Percentiles rank a stretch among this genome's conserved stretches.
Conservation (phyloP, 2,329 filamentous ascomycete species). For the Diaporthe humulicola region DNA sequence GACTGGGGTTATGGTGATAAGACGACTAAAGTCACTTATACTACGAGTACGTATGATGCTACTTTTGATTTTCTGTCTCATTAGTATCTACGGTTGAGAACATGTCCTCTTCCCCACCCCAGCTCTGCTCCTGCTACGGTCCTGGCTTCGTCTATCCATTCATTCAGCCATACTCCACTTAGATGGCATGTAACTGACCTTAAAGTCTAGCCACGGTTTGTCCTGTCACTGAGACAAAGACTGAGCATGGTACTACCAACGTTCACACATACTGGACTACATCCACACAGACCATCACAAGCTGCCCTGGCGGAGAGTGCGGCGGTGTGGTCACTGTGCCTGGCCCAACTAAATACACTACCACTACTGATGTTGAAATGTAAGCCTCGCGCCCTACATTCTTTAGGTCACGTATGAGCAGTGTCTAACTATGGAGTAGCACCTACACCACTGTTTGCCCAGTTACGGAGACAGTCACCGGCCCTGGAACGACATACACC, state of each 20-base stretch:
- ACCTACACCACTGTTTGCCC: slow-evolving; percentile 56
- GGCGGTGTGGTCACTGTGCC: slow-evolving; percentile 53
- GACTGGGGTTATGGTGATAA: slow-evolving; percentile 37
- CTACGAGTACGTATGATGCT: slow-evolving; percentile 34
- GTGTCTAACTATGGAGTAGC: slow-evolving; percentile 39
- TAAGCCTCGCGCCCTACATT: not conserved
- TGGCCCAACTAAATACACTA: slow-evolving; percentile 49
- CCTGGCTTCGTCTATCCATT: not conserved
- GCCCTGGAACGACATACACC: slow-evolving; percentile 53
- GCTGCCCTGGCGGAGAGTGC: slow-evolving; percentile 52
- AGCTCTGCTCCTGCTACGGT: too few relatives aligned
- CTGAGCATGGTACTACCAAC: slow-evolving; percentile 55
- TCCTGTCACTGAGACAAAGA: slow-evolving; percentile 59
- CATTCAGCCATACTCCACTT: too few relatives aligned
- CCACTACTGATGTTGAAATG: slow-evolving; percentile 48
- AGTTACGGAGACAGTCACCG: slow-evolving; percentile 52
- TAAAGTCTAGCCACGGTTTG: slow-evolving; percentile 61
- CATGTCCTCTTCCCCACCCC: not conserved
- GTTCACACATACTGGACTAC: slow-evolving; percentile 57
- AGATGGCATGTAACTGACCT: slow-evolving; percentile 42
- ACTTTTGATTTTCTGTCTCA: not conserved
- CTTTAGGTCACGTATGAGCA: not conserved
- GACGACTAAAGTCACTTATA: slow-evolving; percentile 42
- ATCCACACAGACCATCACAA: slow-evolving; percentile 58
- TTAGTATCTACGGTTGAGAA: too few relatives aligned